Evolutionary conservation across 1,284 basidiomycete genomes (phyloP), one percentile per base, ranked within the genome.

Genomic region (Heterobasidion parviporum): DNA sequence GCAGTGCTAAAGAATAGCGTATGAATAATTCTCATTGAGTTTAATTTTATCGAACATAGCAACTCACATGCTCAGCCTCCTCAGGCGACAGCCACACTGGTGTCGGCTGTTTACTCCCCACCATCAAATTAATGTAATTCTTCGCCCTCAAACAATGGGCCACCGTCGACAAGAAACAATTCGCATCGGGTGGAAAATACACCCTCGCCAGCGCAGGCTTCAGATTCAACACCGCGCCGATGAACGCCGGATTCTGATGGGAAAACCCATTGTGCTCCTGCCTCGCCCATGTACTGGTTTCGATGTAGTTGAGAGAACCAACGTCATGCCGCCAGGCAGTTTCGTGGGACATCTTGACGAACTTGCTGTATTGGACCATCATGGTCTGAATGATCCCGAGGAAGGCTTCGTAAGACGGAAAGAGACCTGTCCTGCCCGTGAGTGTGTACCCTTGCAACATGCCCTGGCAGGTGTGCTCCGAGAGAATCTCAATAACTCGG

Each of bases 361-460:
- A 94, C 70, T 94, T 95, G 72, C 81, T 76, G 68, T 92, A 93
- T 69, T 94, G 92, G 43, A 84, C 82, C 79, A 85, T 82, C 83
- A 87, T 87, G n/a, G 85, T 87, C 56, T 85, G 79, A 8, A 87
- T 64, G 63, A 92, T 89, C 36, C 87, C 87, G 50, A 93, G 72
- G 76, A 91, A 94, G 0, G 89, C 87, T 69, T 96, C 93, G 70
- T 95, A 95, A 49, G 83, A 87, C 1, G 92, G 91, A 82, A 95
- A 92, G 33, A 95, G 74, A 26, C 81, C 90, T 1, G 89, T 89
- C 41, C 92, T 80, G 15, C 92, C 88, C 0, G 87, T 89, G 43
- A 90, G 77, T 2, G 87, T 89, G 68, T 92, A 94, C 1, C 91
- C 91, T 68, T 93, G 89, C 20, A 92, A 74, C 83, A 90, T 92